Base-by-base conservation (phyloP, 2,329 filamentous ascomycete species). In the Pseudogymnoascus sp. region DNA sequence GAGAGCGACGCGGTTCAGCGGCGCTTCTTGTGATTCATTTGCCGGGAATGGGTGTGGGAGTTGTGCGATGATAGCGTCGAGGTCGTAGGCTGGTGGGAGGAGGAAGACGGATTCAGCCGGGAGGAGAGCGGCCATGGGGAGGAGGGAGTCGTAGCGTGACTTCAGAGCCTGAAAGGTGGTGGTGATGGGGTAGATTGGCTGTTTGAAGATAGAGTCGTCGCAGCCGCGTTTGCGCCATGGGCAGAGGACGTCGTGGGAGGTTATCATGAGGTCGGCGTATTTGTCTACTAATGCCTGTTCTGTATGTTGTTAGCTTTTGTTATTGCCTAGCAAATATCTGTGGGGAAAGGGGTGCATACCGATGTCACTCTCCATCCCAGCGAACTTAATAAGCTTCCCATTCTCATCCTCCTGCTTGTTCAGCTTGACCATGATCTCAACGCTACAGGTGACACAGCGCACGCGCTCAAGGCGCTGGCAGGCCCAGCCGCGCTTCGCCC, bases 401-500 rank as follows among this genome's bases (percentile, higher is more conserved):
- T 84, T 81, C 3, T 80, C 77, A 63, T 79, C 80, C 70, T 82
- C 81, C 70, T 82, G 84, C 62, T 81, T 81, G 69, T 84, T 87
- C 36, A 96, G 78, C 76, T 90, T 91, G 61, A 97, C 89, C 3
- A 95, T 84, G 42, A 97, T 80, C 69, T 96, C 90, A 70, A 89
- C 88, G 72, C 88, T 88, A 72, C 95, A 99, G 2, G 93, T 85
- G 42, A 89, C 87, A 73, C 95, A 99, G 16, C 87, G 85, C 14
- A 97, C 91, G 3, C 89, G 89, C 75, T 96, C 92, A 67, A 87
- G 86, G 69, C 88, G 88, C 53, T 89, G 86, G 70, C 93, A 97
- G 3, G 88, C 82, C 93, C 95, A 99, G 0, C 93, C 93, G 64
- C 90, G 81, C 78, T 93, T 96, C 0, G 93, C 93, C 95, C 95